Evolutionary conservation across 805 yeast genomes (phyloP).

Genomic region (Candida verbasci): DNA sequence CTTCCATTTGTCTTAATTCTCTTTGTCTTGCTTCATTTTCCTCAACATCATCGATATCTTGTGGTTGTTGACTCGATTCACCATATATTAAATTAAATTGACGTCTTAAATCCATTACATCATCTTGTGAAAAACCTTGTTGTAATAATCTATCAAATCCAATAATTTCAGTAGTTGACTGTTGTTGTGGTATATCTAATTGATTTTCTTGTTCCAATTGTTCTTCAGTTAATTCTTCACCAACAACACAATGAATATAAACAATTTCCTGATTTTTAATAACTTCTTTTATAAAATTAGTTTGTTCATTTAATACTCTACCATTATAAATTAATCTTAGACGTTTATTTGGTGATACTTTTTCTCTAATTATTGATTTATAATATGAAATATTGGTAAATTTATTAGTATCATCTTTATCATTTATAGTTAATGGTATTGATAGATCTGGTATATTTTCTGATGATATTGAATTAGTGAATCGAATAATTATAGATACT

Average conservation of each 20-base stretch:
- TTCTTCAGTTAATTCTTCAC: constrained; percentile 52
- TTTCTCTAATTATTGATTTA: constrained; percentile 25
- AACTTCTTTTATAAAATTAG: constrained; percentile 52
- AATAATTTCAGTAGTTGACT: constrained; percentile 63
- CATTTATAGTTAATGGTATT: constrained; percentile 24
- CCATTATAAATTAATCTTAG: constrained; percentile 69
- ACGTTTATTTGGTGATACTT: constrained; percentile 36
- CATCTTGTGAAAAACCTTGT: constrained; percentile 81
- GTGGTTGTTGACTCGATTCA: not conserved
- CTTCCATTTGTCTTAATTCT: constrained; percentile 64
- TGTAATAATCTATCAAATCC: constrained; percentile 83
- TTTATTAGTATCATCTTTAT: constrained; percentile 26
- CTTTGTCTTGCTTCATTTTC: constrained; percentile 38
- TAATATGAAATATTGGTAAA: constrained; percentile 28
- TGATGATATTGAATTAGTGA: constrained; percentile 23
- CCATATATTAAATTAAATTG: constrained; percentile 68
- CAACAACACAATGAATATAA: constrained; percentile 78
- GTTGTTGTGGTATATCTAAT: constrained; percentile 49
- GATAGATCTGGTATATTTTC: constrained; percentile 20
- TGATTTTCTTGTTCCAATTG: constrained; percentile 60
- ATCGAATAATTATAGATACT: constrained; percentile 22
- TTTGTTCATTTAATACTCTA: constrained; percentile 52
- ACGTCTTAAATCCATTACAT: constrained; percentile 62
- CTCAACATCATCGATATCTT: constrained; percentile 35
- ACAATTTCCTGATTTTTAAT: constrained; percentile 31